Conservation (phyloP, 768 basidiomycete species). For the Trametes elegans region DNA sequence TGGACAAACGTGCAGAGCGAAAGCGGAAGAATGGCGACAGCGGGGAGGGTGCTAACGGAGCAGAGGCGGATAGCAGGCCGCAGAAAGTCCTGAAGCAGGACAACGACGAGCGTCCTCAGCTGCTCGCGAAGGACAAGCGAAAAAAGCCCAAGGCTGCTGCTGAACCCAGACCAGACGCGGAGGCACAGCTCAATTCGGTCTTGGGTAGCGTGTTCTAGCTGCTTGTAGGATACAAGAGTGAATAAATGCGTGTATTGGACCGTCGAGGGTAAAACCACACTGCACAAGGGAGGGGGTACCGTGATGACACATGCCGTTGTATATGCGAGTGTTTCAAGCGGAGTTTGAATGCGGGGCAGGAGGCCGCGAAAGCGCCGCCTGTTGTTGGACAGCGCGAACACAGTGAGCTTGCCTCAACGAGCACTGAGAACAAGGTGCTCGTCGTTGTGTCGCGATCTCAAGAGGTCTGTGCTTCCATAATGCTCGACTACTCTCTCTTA, state of each 20-base stretch:
- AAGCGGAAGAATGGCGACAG: slow-evolving; percentile 30
- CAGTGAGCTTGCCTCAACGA: slow-evolving; percentile 39
- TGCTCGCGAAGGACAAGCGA: slow-evolving; percentile 22
- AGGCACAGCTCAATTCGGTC: slow-evolving; percentile 40
- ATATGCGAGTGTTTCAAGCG: slow-evolving; percentile 26
- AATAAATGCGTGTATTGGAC: not conserved
- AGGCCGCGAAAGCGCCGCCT: slow-evolving; percentile 17
- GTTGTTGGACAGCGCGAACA: slow-evolving; percentile 63
- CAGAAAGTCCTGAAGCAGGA: slow-evolving; percentile 5
- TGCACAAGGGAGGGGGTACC: slow-evolving; percentile 12
- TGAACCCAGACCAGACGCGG: slow-evolving; percentile 8
- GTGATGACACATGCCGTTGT: not conserved
- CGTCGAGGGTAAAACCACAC: too few relatives aligned
- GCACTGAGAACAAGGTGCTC: slow-evolving; percentile 36
- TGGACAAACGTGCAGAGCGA: slow-evolving; percentile 76
- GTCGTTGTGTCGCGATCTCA: slow-evolving; percentile 46
- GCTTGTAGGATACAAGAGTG: not conserved
- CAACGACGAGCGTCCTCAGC: not conserved
- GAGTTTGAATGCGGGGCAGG: slow-evolving; percentile 38
- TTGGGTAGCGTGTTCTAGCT: slow-evolving; percentile 51
- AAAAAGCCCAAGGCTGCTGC: slow-evolving; percentile 17
- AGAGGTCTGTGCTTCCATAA: slow-evolving; percentile 93
- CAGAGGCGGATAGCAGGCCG: slow-evolving; percentile 41
- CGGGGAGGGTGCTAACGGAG: not conserved
- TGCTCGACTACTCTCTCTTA: slow-evolving; percentile 76